Evolutionary conservation across 2,329 filamentous ascomycete genomes (phyloP), one percentile per base, ranked within the genome.

Genomic region (Sporothrix protearum): DNA sequence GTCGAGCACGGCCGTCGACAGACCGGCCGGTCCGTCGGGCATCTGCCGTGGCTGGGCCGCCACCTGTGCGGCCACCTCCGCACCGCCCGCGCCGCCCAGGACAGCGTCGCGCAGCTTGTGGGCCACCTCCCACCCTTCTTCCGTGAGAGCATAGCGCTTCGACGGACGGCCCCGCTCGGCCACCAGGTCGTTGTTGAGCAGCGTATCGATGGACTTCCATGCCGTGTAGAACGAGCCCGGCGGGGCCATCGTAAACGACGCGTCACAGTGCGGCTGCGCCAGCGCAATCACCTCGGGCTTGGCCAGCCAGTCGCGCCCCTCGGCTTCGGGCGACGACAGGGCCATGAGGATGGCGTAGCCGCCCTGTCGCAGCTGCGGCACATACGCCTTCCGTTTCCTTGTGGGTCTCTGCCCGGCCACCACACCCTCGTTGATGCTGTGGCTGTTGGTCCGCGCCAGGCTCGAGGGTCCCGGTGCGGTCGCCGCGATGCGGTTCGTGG

Each of bases 151-250:
- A 77, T 94, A 96, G 74, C 86, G 88, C 73, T 88, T 86, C 22
- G 88, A 79, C 0, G 91, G 92, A 19, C 90, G 85, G 0, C 91
- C 90, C 69, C 88, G 88, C 75, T 92, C 89, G 71, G 89, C 89
- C 0, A 94, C 91, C 3, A 94, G 81, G 71, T 93, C 91, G 77
- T 94, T 93, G 70, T 88, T 84, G 5, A 89, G 75, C 42, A 96
- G 81, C 0, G 90, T 93, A 77, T 92, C 92, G 86, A 95, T 94
- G 1, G 92, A 93, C 76, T 87, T 91, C 92, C 92, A 96, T 0
- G 92, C 92, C 0, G 92, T 95, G 76, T 92, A 92, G 76, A 87
- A 92, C 71, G 89, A 91, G 12, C 85, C 89, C 0, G 91, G 83
- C 70, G 92, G 90, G 53, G 82, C 84, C 0, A 86, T 88, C 0